Evolutionary conservation across 2,329 filamentous ascomycete genomes (phyloP), one percentile per base, ranked within the genome.

Genomic region (Fusarium sp.): DNA sequence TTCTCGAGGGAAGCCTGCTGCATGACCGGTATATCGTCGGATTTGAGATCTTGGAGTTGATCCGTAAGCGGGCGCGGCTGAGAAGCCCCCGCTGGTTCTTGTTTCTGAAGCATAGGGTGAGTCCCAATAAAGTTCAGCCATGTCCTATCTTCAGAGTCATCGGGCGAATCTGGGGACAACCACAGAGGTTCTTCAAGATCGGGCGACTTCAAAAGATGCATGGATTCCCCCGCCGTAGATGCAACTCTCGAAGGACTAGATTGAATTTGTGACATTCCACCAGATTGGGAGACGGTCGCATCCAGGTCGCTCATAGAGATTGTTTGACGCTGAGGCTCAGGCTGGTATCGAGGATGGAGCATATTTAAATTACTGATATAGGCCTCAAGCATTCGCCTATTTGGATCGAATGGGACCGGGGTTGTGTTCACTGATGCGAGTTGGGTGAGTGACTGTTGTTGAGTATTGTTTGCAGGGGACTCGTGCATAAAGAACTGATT

Each of bases 201-300:
- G 11, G 65, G 55, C 6, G 65, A 68, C 14, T 51, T 46, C 15
- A 62, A 51, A 33, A 57, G 17, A 5, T 40, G 24, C 26, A 46
- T 50, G 6, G 60, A 56, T 30, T 68, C 65, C 13, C 65, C 65
- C 19, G 63, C 22, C 11, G 61, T 68, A 32, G 65, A 66, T 19
- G 65, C 47, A 32, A 56, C 65, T 39, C 58, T 60, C 9, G 65
- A 68, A 19, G 56, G 43, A 43, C 51, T 66, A 22, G 56, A 65
- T 9, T 66, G 65, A 15, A 60, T 52, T 28, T 61, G 54, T 4
- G 56, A 61, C 13, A 30, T 5, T 24, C 49, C 37, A 30, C 46
- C 39, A 20, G 47, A 46, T 10, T 57, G 13, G 10, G 54, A 55
- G 22, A 68, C 24, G 6, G 33, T n/a, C n/a, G 48, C 33, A 22